Conservation (phyloP, 202 grass and related monocot genomes). For the Digitaria exilis region DNA sequence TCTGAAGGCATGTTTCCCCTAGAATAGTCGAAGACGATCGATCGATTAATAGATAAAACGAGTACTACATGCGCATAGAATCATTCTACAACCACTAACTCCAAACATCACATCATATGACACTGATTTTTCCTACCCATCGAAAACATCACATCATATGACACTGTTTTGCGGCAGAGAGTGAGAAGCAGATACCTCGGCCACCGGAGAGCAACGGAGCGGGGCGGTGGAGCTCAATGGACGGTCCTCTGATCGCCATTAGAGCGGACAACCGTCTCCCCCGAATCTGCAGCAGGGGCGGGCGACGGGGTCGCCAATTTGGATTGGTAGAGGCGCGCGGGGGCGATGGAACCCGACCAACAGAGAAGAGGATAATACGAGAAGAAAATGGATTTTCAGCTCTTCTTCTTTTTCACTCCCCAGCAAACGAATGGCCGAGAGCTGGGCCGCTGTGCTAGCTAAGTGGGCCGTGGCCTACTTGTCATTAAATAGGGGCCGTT, state of each 20-base stretch:
- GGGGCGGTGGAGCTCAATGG: constrained; percentile 54
- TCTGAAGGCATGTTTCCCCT: constrained; percentile 48
- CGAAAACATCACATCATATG: neutral
- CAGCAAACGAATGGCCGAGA: neutral
- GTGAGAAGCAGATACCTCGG: constrained; percentile 32
- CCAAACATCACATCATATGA: neutral
- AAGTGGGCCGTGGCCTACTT: neutral
- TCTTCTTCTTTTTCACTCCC: neutral
- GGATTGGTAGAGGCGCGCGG: constrained; percentile 2
- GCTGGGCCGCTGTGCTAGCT: neutral
- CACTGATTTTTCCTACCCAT: neutral
- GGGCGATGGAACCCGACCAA: neutral
- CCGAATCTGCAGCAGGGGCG: neutral
- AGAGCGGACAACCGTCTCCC: neutral
- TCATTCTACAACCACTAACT: neutral
- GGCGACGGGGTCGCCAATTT: neutral
- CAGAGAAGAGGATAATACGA: constrained; percentile 35
- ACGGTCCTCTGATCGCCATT: constrained; percentile 47
- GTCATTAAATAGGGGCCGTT: neutral
- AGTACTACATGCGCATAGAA: neutral
- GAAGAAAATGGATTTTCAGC: neutral
- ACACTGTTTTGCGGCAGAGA: neutral
- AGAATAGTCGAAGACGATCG: constrained; percentile 5
- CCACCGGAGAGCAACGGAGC: constrained; percentile 25
- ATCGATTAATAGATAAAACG: neutral